phyloP scores from a whole-genome alignment of 371 early-diverging fungal species.

The Zopfochytrium polystomum region DNA sequence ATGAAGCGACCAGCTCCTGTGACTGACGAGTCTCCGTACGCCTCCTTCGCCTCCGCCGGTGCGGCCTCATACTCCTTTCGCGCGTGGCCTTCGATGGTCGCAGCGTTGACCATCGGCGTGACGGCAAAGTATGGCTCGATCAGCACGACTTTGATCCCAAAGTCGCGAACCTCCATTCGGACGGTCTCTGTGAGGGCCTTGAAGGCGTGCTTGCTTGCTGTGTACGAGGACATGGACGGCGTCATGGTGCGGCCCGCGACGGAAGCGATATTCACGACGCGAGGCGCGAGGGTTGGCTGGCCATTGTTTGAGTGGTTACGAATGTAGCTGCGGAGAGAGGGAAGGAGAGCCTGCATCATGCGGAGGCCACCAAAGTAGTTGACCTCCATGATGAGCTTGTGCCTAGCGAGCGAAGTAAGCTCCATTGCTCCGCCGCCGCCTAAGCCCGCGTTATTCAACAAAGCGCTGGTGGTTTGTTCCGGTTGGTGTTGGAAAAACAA shows the following conservation, averaged over 20 bases:
- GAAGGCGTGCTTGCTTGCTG: constrained; percentile 31
- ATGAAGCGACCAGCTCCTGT: too few species aligned
- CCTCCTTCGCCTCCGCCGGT: constrained; percentile 13
- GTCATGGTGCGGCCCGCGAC: constrained; percentile 19
- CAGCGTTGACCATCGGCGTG: constrained; percentile 1
- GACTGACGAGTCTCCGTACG: constrained; percentile 9
- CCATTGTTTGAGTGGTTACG: background rate
- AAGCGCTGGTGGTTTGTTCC: constrained; percentile 8
- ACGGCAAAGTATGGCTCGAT: constrained; percentile 32
- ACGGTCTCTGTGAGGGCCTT: constrained; percentile 17
- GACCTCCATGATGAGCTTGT: constrained; percentile 28
- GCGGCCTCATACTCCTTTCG: constrained; percentile 5
- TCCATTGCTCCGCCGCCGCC: constrained; percentile 7
- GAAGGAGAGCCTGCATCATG: constrained; percentile 26
- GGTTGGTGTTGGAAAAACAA: background rate
- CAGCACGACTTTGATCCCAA: constrained; percentile 24
- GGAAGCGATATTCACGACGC: constrained; percentile 30
- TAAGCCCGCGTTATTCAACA: constrained; percentile 35
- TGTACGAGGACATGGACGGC: constrained; percentile 27
- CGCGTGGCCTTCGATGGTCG: background rate
- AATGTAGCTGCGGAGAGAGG: constrained; percentile 16
- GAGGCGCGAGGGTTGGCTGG: constrained; percentile 15
- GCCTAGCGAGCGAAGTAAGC: constrained; percentile 9
- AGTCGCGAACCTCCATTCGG: constrained; percentile 23
- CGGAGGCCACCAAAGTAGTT: constrained; percentile 32